These are phyloP conservation scores for Wallacemonas sp. DNA, from an alignment of 208 protist genomes.

Conservation along the genomic window DNA sequence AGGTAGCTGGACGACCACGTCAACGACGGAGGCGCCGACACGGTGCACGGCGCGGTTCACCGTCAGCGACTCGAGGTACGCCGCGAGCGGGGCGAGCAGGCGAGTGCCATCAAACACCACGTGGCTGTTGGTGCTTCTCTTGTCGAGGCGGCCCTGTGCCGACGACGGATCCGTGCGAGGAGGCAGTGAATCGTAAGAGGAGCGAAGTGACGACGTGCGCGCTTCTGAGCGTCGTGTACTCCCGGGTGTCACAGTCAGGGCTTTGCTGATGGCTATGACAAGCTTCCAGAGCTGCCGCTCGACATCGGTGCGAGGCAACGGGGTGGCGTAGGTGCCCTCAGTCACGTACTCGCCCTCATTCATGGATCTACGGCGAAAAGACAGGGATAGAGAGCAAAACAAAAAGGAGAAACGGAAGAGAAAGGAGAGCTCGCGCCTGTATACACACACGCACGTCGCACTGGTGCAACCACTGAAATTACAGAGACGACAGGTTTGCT, in stretches of 20 bases:
- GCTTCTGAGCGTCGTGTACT: neutral
- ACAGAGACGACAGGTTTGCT: no score
- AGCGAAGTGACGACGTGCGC: neutral
- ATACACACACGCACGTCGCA: no score
- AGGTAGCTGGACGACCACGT: conserved; percentile 46
- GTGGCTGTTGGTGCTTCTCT: no score
- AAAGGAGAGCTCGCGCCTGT: no score
- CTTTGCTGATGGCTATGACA: conserved; percentile 17
- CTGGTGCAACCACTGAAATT: no score
- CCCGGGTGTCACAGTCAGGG: neutral
- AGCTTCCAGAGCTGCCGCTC: conserved; percentile 38
- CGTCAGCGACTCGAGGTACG: conserved; percentile 7
- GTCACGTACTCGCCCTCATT: conserved; percentile 27
- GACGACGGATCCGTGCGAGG: neutral
- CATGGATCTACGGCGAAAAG: no score
- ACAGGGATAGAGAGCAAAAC: no score
- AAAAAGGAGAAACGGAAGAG: no score
- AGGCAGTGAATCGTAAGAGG: neutral
- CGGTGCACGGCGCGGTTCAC: conserved; percentile 6
- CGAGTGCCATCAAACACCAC: neutral
- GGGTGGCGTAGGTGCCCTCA: conserved; percentile 34
- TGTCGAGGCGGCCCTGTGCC: no score
- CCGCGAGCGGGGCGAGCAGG: neutral
- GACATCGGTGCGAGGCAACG: conserved; percentile 27
- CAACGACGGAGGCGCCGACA: conserved; percentile 34